Evolutionary conservation across 176 grass and related monocot genomes (phyloP).

Genomic region (Oryza nivara): DNA sequence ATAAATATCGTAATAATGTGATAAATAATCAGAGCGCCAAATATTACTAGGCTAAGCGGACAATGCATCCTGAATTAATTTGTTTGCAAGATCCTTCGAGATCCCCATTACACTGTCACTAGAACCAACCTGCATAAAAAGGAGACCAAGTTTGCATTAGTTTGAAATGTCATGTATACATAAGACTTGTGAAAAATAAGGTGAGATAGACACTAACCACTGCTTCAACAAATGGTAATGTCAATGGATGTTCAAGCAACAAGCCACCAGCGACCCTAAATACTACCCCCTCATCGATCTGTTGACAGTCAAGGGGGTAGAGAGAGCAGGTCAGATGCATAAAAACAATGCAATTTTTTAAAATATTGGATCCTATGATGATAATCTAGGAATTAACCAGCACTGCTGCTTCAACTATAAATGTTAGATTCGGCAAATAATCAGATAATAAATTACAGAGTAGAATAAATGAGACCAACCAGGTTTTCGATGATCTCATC

Average conservation of each 20-base stretch:
- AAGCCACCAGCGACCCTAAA: slow-evolving; percentile 90
- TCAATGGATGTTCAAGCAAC: slow-evolving; percentile 85
- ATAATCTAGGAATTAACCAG: neutral
- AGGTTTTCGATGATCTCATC: slow-evolving; percentile 81
- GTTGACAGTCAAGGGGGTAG: neutral
- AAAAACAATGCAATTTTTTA: neutral
- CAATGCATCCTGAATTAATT: slow-evolving; percentile 62
- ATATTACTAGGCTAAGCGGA: neutral
- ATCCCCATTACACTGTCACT: slow-evolving; percentile 90
- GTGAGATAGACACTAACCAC: slow-evolving; percentile 60
- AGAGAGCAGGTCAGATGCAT: slow-evolving; percentile 11
- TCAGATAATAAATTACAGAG: neutral
- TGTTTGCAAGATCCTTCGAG: slow-evolving; percentile 73
- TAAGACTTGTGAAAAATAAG: neutral
- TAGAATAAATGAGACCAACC: slow-evolving; percentile 42
- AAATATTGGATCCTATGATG: neutral
- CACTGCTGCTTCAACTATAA: neutral
- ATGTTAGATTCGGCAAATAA: neutral
- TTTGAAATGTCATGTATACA: neutral
- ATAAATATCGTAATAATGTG: too few relatives aligned
- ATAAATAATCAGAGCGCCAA: too few relatives aligned
- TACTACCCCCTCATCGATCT: slow-evolving; percentile 90
- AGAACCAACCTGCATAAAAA: slow-evolving; percentile 62
- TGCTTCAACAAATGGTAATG: slow-evolving; percentile 89
- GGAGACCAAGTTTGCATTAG: neutral